Base-by-base conservation (phyloP, 352 stramenopile species). In the Phytophthora rubi region DNA sequence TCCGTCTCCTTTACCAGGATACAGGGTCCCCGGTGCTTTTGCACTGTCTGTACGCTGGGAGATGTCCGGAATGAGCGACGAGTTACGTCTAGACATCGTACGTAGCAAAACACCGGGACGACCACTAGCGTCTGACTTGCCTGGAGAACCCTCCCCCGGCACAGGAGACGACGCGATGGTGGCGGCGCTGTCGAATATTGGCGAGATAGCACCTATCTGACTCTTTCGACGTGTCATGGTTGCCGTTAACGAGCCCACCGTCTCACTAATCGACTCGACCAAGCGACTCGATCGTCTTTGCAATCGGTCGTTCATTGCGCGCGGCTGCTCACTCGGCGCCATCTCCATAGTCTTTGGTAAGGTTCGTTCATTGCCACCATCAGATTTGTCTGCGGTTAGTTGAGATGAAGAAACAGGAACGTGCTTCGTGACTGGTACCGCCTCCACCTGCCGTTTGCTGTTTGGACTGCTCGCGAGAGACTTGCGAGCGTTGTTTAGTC, bases 401-500 rank as follows among this genome's bases (percentile, higher is more conserved):
- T 9, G 33, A 53, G 48, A 51, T 44, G 32, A 51, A 51, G 39
- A 9, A 23, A 69, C 18, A n/a, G 55, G 42, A 23, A 58, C 13
- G 30, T 76, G 33, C 8, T 26, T 42, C 6, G 70, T 65, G 9
- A 69, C 61, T 66, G 56, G 61, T 9, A 65, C 26, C 26, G 39
- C 47, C 18, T 70, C 60, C 45, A 12, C 18, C 13, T 21, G 23
- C 44, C 49, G 53, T 21, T n/a, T 18, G 15, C 26, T 26, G 13
- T 61, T 63, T n/a, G 32, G 12, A 7, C 59, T 57, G 21, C 10
- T 51, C 47, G 58, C 71, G 32, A 86, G 68, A 0, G 68, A 75
- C 45, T 74, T 79, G 2, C 79, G 79, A 12, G 18, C 80, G 0
- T 69, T 68, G 7, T 83, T 83, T 5, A 92, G 70, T 0, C 82